These are phyloP conservation scores for Henningerozyma blattae DNA, from an alignment of 805 yeast genomes.

Conservation along the genomic window DNA sequence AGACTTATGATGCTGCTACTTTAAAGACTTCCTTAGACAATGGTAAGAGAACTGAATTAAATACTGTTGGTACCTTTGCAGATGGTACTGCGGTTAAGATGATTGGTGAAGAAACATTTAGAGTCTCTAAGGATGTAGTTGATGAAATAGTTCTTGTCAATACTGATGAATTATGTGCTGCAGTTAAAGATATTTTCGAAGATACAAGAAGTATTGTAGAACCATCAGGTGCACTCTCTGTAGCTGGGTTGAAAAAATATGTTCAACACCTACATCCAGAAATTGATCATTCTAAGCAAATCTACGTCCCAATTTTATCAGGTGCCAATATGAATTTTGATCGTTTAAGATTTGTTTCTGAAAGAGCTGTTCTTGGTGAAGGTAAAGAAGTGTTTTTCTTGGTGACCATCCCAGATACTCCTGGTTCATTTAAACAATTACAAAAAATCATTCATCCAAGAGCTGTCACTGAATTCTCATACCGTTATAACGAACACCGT, in stretches of 20 bases:
- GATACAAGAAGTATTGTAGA: conserved; percentile 91
- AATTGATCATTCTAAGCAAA: conserved; percentile 52
- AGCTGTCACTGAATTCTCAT: conserved; percentile 86
- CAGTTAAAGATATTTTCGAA: conserved; percentile 90
- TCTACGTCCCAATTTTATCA: conserved; percentile 75
- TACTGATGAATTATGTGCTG: conserved; percentile 94
- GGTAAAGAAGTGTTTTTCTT: conserved; percentile 91
- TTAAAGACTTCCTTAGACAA: conserved; percentile 55
- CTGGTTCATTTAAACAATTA: conserved; percentile 77
- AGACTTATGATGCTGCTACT: conserved; percentile 93
- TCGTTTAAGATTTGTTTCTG: conserved; percentile 88
- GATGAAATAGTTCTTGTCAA: conserved; percentile 79
- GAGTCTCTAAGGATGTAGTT: conserved; percentile 63
- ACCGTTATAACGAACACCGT: conserved; percentile 48
- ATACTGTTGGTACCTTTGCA: conserved; percentile 89
- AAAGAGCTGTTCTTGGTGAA: conserved; percentile 96
- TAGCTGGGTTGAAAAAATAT: conserved; percentile 88
- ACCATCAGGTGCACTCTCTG: conserved; percentile 94
- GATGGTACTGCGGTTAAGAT: conserved; percentile 95
- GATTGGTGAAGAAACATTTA: conserved; percentile 84
- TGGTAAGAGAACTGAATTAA: conserved; percentile 43
- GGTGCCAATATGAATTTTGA: conserved; percentile 99
- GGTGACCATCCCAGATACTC: conserved; percentile 82
- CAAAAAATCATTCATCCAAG: conserved; percentile 77
- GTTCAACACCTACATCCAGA: conserved; percentile 50